Evolutionary conservation across 371 early-diverging fungal species (phyloP).

Genomic region (Mortierella polycephala): DNA sequence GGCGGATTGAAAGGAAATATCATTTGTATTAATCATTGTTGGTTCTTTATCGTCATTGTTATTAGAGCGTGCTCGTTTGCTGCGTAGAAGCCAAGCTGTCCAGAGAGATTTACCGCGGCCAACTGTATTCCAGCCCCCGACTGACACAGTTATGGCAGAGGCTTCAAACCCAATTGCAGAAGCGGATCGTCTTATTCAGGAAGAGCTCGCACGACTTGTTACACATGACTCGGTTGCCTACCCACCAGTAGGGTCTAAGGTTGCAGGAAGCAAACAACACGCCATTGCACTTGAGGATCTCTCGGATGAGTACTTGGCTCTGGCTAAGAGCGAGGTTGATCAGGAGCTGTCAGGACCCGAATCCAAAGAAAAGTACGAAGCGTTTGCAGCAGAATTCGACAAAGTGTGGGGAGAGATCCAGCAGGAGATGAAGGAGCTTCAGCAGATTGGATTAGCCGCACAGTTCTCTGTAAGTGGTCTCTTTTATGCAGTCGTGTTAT

Average conservation of each 20-base stretch:
- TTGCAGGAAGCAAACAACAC: constrained; percentile 61
- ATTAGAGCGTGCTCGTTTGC: constrained; percentile 60
- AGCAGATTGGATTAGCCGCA: constrained; percentile 32
- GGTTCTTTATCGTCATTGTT: neutral
- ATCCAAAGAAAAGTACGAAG: constrained; percentile 57
- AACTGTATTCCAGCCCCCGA: constrained; percentile 19
- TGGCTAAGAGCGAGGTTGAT: constrained; percentile 46
- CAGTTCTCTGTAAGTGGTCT: constrained; percentile 39
- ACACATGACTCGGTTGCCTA: constrained; percentile 78
- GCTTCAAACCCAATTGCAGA: constrained; percentile 34
- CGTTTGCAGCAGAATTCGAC: constrained; percentile 40
- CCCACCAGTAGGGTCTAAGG: constrained; percentile 71
- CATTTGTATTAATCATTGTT: neutral
- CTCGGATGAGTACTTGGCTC: constrained; percentile 62
- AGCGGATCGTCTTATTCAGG: constrained; percentile 45
- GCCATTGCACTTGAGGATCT: constrained; percentile 55
- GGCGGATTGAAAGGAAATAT: neutral
- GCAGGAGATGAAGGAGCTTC: constrained; percentile 27
- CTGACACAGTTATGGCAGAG: constrained; percentile 42
- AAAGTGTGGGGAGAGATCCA: constrained; percentile 50
- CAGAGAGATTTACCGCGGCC: constrained; percentile 88
- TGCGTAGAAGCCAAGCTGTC: constrained; percentile 78
- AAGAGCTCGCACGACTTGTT: constrained; percentile 56
- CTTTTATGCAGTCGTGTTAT: neutral
- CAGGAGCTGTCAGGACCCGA: constrained; percentile 36